These are phyloP conservation scores for Candida sonorensis DNA, from an alignment of 805 yeast species.

Conservation along the genomic window DNA sequence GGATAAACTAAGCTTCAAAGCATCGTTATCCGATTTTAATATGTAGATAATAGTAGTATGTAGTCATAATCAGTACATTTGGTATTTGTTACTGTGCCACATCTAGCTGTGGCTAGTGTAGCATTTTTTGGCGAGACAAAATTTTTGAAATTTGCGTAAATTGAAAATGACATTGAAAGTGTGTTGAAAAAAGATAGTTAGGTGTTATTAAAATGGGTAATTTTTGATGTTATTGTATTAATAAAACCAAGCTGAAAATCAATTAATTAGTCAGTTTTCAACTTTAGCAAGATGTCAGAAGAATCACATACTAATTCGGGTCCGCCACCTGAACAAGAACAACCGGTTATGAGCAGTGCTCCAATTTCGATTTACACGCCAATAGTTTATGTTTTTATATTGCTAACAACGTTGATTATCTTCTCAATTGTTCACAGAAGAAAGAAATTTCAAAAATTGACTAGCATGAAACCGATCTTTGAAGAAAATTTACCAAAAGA, in stretches of 20 bases:
- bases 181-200: no score
- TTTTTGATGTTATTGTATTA: no score
- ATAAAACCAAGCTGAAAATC: no score
- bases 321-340: constrained; percentile 9
- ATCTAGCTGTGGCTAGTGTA: no score
- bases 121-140: background rate
- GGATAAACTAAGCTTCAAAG: no score
- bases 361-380: constrained; percentile 64
- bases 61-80: background rate
- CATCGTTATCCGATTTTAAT: no score
- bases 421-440: constrained; percentile 67
- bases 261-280: no score
- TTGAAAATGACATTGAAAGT: no score
- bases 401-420: constrained; percentile 56
- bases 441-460: constrained; percentile 45
- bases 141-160: no score
- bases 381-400: constrained; percentile 61
- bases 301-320: constrained; percentile 10
- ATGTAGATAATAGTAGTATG: no score
- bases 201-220: no score
- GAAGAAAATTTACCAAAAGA: constrained; percentile 59
- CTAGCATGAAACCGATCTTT: constrained; percentile 66
- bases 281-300: constrained; percentile 12
- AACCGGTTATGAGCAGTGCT: constrained; percentile 26
- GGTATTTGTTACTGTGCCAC: background rate